Evolutionary conservation across 2,329 filamentous ascomycete species (phyloP).

Genomic region (Aspergillus sergii): DNA sequence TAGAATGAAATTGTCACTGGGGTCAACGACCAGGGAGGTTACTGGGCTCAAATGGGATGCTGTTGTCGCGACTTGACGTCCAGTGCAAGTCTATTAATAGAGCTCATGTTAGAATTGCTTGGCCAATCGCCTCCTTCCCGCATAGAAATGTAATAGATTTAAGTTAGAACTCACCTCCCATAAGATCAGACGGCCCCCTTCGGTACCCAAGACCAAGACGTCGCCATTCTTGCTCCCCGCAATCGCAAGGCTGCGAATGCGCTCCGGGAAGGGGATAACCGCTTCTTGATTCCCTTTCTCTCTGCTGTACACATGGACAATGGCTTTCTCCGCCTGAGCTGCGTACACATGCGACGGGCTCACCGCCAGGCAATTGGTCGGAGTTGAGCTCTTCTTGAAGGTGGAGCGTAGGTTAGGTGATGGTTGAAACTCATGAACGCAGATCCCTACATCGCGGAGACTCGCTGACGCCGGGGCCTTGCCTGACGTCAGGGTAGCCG

Average conservation of each 20-base stretch:
- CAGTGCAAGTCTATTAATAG: constrained; percentile 42
- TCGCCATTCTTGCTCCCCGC: constrained; percentile 61
- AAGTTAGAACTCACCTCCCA: constrained; percentile 74
- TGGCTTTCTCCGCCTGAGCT: constrained; percentile 86
- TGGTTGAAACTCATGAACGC: constrained; percentile 80
- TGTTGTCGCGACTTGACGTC: constrained; percentile 48
- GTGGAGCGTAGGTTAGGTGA: constrained; percentile 71
- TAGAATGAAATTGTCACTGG: constrained; percentile 58
- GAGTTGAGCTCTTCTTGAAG: constrained; percentile 91
- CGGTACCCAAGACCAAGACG: constrained; percentile 77
- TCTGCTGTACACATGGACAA: constrained; percentile 88
- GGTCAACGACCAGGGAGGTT: constrained; percentile 70
- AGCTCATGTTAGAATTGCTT: constrained; percentile 12
- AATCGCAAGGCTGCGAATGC: constrained; percentile 76
- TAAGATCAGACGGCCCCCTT: constrained; percentile 80
- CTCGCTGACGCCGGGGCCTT: constrained; percentile 50
- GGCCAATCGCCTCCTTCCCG: not conserved
- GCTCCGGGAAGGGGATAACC: constrained; percentile 82
- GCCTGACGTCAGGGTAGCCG: constrained; percentile 45
- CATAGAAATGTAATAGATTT: not conserved
- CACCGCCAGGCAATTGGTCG: constrained; percentile 75
- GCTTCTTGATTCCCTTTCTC: constrained; percentile 85
- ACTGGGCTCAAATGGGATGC: constrained; percentile 55
- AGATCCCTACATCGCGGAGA: constrained; percentile 81
- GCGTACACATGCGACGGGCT: constrained; percentile 85